Base-by-base conservation (phyloP, 768 basidiomycete genomes). In the Gloeophyllum trabeum region DNA sequence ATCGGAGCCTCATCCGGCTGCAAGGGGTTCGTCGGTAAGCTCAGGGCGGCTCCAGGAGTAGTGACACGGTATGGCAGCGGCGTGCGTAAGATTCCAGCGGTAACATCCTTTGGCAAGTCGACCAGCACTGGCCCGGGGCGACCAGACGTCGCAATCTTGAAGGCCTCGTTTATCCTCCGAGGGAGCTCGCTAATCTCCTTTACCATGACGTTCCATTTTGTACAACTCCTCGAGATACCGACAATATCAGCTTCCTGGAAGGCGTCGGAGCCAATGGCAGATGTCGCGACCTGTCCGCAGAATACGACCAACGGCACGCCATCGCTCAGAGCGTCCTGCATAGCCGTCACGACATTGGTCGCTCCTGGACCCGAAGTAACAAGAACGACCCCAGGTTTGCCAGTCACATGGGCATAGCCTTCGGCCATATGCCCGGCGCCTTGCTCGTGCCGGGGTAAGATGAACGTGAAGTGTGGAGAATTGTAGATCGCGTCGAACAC, bases 191-290 rank as follows among this genome's bases (percentile, higher is more conserved):
- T 61, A 46, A 98, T 89, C 56, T 93, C 93, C 63, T 97, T 98
- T 40, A 98, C 89, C 92, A 98, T 94, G 46, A 99, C 94, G 57
- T 99, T 98, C 96, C 96, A 98, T 61, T 98, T 99, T 20, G 96
- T 98, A 67, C 96, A 99, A 52, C 82, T 81, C 40, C 94, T 73
- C 23, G 93, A 96, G 61, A 98, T 99, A 39, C 96, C 96, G 43
- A 99, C 71, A 39, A 98, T 64, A 59, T 99, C 96, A 30, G 96
- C 96, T 64, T 99, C 96, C 59, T 99, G 96, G 76, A 99, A 99
- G 1, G 90, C 89, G 56, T 99, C 94, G 13, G 89, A 93, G n/a
- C 94, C 94, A 46, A 99, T 99, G 41, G 89, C 82, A n/a, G 87
- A 87, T 5, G 94, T 98, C 0, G 96, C 94, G n/a, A 99, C 94